Evolutionary conservation across 2,329 filamentous ascomycete species (phyloP).

Genomic region (Arachnomyces sp.): DNA sequence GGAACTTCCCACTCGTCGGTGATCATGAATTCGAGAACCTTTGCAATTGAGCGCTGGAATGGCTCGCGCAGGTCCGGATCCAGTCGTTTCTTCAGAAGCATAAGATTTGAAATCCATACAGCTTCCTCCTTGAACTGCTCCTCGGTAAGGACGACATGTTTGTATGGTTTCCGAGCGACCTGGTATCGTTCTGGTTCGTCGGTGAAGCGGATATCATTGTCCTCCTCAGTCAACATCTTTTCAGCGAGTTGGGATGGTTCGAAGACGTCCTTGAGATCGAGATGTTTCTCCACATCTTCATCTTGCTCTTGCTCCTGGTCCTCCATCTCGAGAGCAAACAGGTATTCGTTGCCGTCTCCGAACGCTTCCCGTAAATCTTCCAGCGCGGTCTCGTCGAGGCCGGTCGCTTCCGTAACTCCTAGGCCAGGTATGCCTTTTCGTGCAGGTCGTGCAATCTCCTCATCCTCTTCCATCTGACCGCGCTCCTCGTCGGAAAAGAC

Average conservation of each 20-base stretch:
- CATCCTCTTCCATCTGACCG: slow-evolving; percentile 69
- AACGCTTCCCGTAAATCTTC: slow-evolving; percentile 97
- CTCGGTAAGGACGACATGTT: slow-evolving; percentile 66
- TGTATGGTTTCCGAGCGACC: slow-evolving; percentile 80
- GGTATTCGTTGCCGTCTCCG: slow-evolving; percentile 89
- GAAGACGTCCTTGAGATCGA: slow-evolving; percentile 96
- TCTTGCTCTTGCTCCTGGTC: slow-evolving; percentile 73
- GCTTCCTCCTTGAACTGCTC: slow-evolving; percentile 88
- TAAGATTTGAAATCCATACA: slow-evolving; percentile 79
- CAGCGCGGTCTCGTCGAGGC: slow-evolving; percentile 82
- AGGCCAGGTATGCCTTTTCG: slow-evolving; percentile 59
- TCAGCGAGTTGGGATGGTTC: slow-evolving; percentile 92
- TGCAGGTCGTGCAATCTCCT: slow-evolving; percentile 75
- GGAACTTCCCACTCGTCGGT: slow-evolving; percentile 91
- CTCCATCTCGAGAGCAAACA: slow-evolving; percentile 85
- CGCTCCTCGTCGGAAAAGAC: slow-evolving; percentile 78
- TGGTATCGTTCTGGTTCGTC: slow-evolving; percentile 95
- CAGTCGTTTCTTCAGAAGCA: slow-evolving; percentile 80
- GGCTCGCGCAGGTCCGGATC: slow-evolving; percentile 64
- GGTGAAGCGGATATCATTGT: slow-evolving; percentile 78
- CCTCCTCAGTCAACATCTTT: slow-evolving; percentile 89
- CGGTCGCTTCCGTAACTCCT: slow-evolving; percentile 66
- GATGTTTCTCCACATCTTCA: slow-evolving; percentile 67
- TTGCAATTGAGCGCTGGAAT: slow-evolving; percentile 80
- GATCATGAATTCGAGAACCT: slow-evolving; percentile 91